phyloP scores from a whole-genome alignment of 1,139 yeast species.

The Spencermartinsiella ligniputridi region DNA sequence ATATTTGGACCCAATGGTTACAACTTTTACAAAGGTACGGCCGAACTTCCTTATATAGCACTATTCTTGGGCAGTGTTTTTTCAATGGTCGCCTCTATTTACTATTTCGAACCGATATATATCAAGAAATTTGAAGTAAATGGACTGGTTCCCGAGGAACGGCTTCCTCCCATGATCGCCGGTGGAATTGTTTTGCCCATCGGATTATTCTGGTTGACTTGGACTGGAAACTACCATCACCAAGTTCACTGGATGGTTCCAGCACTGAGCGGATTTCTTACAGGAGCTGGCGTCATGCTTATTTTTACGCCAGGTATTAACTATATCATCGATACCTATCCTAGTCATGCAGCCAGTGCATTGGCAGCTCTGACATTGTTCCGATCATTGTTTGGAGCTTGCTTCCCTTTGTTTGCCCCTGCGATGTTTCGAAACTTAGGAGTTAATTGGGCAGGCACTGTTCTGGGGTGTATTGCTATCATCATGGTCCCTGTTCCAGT shows the following conservation, averaged over 20 bases:
- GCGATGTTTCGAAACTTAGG: slow-evolving; percentile 73
- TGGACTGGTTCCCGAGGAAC: slow-evolving; percentile 69
- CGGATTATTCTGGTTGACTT: slow-evolving; percentile 78
- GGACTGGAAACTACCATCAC: slow-evolving; percentile 71
- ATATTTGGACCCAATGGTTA: slow-evolving; percentile 47
- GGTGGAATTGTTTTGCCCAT: slow-evolving; percentile 68
- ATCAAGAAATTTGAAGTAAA: slow-evolving; percentile 40
- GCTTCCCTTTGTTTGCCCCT: slow-evolving; percentile 72
- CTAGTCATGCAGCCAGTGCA: slow-evolving; percentile 80
- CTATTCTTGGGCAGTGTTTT: slow-evolving; percentile 47
- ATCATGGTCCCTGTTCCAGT: slow-evolving; percentile 68
- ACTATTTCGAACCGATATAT: slow-evolving; percentile 32
- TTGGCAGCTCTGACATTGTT: slow-evolving; percentile 84
- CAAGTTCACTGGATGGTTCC: slow-evolving; percentile 80
- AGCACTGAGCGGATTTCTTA: slow-evolving; percentile 60
- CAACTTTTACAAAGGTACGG: slow-evolving; percentile 38
- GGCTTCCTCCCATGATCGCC: slow-evolving; percentile 66
- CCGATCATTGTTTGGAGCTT: slow-evolving; percentile 67
- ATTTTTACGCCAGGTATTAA: slow-evolving; percentile 73
- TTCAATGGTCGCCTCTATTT: slow-evolving; percentile 15
- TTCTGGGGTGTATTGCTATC: slow-evolving; percentile 63
- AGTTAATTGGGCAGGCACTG: slow-evolving; percentile 74
- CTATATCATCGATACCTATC: slow-evolving; percentile 73
- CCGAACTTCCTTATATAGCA: slow-evolving; percentile 43
- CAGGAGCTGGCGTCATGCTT: slow-evolving; percentile 69